A percentile compares a stretch with the other conserved stretches of the same genome.
Conservation (phyloP, 2,329 filamentous ascomycete genomes). For the Lomentospora prolificans region DNA sequence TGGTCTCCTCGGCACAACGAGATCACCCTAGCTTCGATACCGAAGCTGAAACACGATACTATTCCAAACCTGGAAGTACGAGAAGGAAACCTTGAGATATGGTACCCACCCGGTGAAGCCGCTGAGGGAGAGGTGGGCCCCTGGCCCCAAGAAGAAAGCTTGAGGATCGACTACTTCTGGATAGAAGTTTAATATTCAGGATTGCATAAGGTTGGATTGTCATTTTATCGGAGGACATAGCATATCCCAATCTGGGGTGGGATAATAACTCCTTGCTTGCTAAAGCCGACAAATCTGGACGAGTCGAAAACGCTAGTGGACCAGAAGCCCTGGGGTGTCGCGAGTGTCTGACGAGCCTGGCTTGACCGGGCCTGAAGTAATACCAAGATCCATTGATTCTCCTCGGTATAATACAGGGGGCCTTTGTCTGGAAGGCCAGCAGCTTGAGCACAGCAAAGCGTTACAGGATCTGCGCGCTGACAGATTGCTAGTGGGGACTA, state of each 20-base stretch:
- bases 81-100: background rate
- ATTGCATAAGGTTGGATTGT: background rate
- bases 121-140: background rate
- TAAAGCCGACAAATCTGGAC: background rate
- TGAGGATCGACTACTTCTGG: too few species aligned
- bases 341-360: too few species aligned
- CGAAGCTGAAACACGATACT: slow-evolving; percentile 10
- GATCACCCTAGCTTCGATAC: slow-evolving; percentile 1
- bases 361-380: too few species aligned
- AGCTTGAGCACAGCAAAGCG: too few species aligned
- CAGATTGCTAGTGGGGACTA: background rate
- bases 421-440: too few species aligned
- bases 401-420: too few species aligned
- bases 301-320: background rate
- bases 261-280: background rate
- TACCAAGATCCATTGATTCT: too few species aligned
- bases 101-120: background rate
- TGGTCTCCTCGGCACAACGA: background rate
- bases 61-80: slow-evolving; percentile 6
- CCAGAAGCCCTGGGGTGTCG: background rate
- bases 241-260: background rate
- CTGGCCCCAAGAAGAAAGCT: background rate
- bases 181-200: background rate
- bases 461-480: background rate
- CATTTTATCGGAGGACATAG: background rate